A percentile compares a stretch with the other conserved stretches of the same genome.
Evolutionary conservation across 2,329 filamentous ascomycete genomes (phyloP).

Genomic region (Colletotrichum sp.): DNA sequence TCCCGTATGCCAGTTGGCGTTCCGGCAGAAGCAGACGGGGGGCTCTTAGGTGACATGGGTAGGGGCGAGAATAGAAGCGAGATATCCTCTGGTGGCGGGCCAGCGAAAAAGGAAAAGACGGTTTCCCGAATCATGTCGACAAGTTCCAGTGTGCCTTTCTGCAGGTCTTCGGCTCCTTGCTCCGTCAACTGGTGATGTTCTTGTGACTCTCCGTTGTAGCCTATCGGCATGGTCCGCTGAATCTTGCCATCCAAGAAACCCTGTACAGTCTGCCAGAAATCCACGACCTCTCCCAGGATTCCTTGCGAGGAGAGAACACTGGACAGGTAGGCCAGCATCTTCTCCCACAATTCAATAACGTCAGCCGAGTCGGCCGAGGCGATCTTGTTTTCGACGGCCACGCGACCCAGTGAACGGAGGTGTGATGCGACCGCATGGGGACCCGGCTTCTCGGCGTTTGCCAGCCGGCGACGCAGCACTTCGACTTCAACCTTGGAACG

Average conservation of each 20-base stretch:
- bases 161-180: conserved; percentile 73
- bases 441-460: conserved; percentile 74
- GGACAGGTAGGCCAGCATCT: conserved; percentile 76
- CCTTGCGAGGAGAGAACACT: conserved; percentile 80
- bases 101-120: conserved; percentile 82
- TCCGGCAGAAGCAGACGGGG: conserved; percentile 54
- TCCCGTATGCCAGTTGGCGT: conserved; percentile 65
- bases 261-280: conserved; percentile 93
- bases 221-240: conserved; percentile 79
- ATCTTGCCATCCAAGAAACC: conserved; percentile 88
- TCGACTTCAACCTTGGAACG: conserved; percentile 93
- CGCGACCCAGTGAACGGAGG: conserved; percentile 74
- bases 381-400: conserved; percentile 64
- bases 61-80: conserved; percentile 85
- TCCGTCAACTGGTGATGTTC: conserved; percentile 81
- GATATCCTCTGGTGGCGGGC: conserved; percentile 89
- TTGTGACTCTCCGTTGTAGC: conserved; percentile 81
- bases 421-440: conserved; percentile 75
- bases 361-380: conserved; percentile 78
- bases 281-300: conserved; percentile 85
- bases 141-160: conserved; percentile 82
- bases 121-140: conserved; percentile 82
- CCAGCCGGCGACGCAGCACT: conserved; percentile 82
- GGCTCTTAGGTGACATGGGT: conserved; percentile 72
- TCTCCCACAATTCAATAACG: conserved; percentile 92